Evolutionary conservation across 2,329 filamentous ascomycete genomes (phyloP), one percentile per base, ranked within the genome.

Genomic region (Pezicula carpinea): DNA sequence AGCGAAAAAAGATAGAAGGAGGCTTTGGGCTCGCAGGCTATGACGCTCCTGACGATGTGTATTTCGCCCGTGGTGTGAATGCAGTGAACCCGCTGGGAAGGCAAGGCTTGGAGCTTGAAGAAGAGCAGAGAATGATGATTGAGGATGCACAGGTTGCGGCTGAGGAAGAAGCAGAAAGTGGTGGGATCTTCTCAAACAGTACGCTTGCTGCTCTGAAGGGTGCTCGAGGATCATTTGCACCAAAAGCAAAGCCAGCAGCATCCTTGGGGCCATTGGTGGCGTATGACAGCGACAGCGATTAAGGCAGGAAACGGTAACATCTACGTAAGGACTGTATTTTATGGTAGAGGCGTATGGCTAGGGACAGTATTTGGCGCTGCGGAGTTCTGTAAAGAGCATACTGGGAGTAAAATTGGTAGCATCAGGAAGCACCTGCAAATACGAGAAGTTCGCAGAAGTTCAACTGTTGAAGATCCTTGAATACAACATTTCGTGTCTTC

Each of bases 1-100:
- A 96, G 72, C 77, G 91, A 60, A 82, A 92, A 66, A 95, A 89
- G 69, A 82, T 96, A 21, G 89, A 96, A 65, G 90, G 89, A 42
- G 84, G 80, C 18, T 97, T 96, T 62, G 92, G 91, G 0, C 67
- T 99, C 39, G 53, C 50, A 40, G 60, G 59, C 22, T 97, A 96
- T 64, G 89, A 97, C 61, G 91, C 91, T 2, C 91, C 92, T 0
- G 93, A 99, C 63, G 86, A 93, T 53, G 83, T 99, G 21, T 95
- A 95, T 79, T 96, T 91, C 67, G 88, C 90, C 0, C 77, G 87
- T 39, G 89, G 91, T 31, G 79, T 82, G 56, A 82, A 83, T 53
- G 79, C 80, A 1, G 78, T 83, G 23, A 83, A 83, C 57, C 78
- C 79, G 1, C 61, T 70, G 3, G 79, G 79, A 1, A 68, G 79